phyloP scores from a whole-genome alignment of 345 rosid genomes.

The Turritis glabra region DNA sequence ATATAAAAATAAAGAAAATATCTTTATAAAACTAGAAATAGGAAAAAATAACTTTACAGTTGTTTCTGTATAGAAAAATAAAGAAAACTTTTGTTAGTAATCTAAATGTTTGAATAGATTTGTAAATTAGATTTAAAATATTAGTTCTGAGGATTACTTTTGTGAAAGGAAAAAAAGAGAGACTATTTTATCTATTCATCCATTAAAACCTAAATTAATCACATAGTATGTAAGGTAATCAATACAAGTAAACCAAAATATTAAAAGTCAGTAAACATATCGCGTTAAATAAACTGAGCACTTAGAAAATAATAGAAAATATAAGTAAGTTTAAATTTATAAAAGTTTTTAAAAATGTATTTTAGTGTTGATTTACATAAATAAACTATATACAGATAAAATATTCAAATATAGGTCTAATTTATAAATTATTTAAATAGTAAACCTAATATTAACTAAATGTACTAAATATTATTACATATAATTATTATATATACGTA shows the following conservation, averaged over 20 bases:
- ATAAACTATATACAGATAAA: not conserved
- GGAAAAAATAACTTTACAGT: constrained; percentile 12
- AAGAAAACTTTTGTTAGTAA: not conserved
- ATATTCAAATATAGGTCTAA: not conserved
- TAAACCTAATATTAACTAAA: not conserved
- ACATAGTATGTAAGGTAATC: not conserved
- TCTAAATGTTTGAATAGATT: not conserved
- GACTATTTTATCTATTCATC: not conserved
- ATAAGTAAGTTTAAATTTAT: not conserved
- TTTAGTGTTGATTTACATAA: not conserved
- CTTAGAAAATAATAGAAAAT: not conserved
- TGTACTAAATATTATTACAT: not conserved
- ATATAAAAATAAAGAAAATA: constrained; percentile 43
- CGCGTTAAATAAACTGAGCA: not conserved
- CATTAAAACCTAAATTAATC: not conserved
- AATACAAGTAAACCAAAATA: not conserved
- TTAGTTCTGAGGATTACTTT: not conserved
- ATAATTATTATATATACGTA: not conserved
- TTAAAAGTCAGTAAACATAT: not conserved
- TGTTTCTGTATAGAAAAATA: not conserved
- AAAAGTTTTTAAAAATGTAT: not conserved
- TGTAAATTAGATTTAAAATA: not conserved
- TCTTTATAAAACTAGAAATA: constrained; percentile 47
- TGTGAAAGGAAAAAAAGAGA: not conserved
- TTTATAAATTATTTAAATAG: not conserved